Conservation (phyloP, 2,329 filamentous ascomycete genomes). For the Trichoderma atrobrunneum region DNA sequence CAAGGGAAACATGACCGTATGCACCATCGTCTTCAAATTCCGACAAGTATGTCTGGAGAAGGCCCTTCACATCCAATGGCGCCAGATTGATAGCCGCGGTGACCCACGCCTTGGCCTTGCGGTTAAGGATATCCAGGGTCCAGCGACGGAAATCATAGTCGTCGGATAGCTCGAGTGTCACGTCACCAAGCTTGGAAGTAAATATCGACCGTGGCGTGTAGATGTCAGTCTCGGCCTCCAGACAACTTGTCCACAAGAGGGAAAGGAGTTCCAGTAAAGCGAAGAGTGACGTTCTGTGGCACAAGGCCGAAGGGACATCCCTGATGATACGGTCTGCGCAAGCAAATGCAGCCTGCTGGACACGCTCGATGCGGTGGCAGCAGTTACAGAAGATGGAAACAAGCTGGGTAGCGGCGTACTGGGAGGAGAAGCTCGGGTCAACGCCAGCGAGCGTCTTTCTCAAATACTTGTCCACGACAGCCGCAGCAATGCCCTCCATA, state of each 20-base stretch:
- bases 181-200: slow-evolving; percentile 70
- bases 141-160: slow-evolving; percentile 78
- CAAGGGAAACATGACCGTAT: slow-evolving; percentile 88
- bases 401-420: slow-evolving; percentile 85
- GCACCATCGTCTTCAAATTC: slow-evolving; percentile 89
- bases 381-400: slow-evolving; percentile 82
- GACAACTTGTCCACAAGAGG: slow-evolving; percentile 91
- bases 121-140: slow-evolving; percentile 76
- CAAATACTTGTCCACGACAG: slow-evolving; percentile 77
- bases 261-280: slow-evolving; percentile 87
- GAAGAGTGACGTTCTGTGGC: slow-evolving; percentile 86
- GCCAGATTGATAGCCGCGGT: slow-evolving; percentile 76
- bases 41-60: slow-evolving; percentile 93
- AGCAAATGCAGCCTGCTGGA: slow-evolving; percentile 79
- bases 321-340: slow-evolving; percentile 84
- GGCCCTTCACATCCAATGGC: slow-evolving; percentile 88
- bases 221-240: slow-evolving; percentile 91
- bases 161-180: slow-evolving; percentile 88
- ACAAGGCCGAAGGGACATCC: slow-evolving; percentile 83
- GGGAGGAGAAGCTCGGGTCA: slow-evolving; percentile 79
- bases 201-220: slow-evolving; percentile 85
- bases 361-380: slow-evolving; percentile 88
- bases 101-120: slow-evolving; percentile 77
- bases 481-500: slow-evolving; percentile 63
- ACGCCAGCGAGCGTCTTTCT: slow-evolving; percentile 68